These are phyloP conservation scores for Xylaria nigripes DNA, from an alignment of 495 filamentous ascomycete species.

Conservation along the genomic window DNA sequence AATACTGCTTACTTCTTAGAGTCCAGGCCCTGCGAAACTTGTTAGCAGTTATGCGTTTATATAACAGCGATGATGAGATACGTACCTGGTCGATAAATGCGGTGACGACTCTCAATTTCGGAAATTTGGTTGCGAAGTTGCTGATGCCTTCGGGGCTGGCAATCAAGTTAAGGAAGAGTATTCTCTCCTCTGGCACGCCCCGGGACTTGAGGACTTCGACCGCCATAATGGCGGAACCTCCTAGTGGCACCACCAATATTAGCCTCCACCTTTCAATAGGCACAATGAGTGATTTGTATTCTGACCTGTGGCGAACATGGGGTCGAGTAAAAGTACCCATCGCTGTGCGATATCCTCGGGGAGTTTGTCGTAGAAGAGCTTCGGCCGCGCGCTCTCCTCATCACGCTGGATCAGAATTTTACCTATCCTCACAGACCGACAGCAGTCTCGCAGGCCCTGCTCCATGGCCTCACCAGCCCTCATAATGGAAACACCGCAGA, in stretches of 20 bases:
- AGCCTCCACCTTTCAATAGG: neutral
- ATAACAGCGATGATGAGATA: neutral
- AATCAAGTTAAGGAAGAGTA: conserved; percentile 92
- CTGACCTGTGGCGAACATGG: conserved; percentile 96
- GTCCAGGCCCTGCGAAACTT: conserved; percentile 56
- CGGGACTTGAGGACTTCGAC: conserved; percentile 81
- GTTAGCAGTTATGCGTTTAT: conserved; percentile 19
- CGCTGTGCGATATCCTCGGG: conserved; percentile 85
- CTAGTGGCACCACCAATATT: conserved; percentile 34
- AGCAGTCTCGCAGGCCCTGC: conserved; percentile 92
- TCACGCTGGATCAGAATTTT: conserved; percentile 98
- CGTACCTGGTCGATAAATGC: conserved; percentile 78
- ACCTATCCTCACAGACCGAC: conserved; percentile 89
- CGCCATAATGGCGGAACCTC: conserved; percentile 92
- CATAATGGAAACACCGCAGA: conserved; percentile 98
- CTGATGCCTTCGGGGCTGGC: conserved; percentile 87
- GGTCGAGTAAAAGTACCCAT: conserved; percentile 93
- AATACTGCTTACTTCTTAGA: conserved; percentile 75
- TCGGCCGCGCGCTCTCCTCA: conserved; percentile 86
- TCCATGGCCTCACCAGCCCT: conserved; percentile 97
- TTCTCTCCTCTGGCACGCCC: conserved; percentile 89
- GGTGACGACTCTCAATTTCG: conserved; percentile 89
- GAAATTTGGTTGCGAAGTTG: conserved; percentile 84
- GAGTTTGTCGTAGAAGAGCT: conserved; percentile 93
- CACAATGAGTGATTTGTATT: conserved; percentile 11